phyloP scores from a whole-genome alignment of 176 grass and related monocot genomes.

The Rhynchospora pubera region DNA sequence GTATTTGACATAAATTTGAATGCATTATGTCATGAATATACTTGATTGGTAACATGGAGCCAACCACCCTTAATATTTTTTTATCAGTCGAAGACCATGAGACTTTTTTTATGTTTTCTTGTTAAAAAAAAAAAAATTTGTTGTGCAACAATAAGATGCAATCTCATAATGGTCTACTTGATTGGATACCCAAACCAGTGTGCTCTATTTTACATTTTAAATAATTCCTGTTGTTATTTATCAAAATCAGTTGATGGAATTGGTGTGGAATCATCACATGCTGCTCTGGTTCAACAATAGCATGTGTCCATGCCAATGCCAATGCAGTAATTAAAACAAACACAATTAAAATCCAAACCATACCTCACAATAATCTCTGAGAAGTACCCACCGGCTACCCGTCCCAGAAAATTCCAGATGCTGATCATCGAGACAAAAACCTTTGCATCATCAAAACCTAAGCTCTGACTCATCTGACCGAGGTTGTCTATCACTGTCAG shows the following conservation, averaged over 20 bases:
- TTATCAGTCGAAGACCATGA: neutral
- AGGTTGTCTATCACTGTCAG: slow-evolving; percentile 85
- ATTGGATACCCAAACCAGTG: neutral
- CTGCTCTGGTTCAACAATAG: neutral
- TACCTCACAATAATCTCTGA: slow-evolving; percentile 94
- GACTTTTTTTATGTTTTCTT: neutral
- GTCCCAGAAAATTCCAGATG: slow-evolving; percentile 96
- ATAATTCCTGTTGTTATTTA: neutral
- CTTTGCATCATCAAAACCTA: slow-evolving; percentile 51
- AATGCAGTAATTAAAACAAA: neutral
- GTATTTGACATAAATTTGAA: too few species aligned
- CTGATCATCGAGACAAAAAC: slow-evolving; percentile 81
- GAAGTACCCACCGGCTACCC: slow-evolving; percentile 83
- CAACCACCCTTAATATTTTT: neutral
- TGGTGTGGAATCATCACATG: neutral
- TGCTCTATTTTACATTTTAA: neutral
- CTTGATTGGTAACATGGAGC: neutral
- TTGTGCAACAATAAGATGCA: neutral
- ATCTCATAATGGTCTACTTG: neutral
- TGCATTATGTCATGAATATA: neutral
- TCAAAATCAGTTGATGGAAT: neutral
- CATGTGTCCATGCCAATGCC: neutral
- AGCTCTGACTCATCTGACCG: slow-evolving; percentile 91
- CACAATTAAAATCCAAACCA: neutral
- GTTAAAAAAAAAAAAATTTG: neutral